Conservation (phyloP, 1,284 basidiomycete genomes). For the Ustilago bromivora region DNA sequence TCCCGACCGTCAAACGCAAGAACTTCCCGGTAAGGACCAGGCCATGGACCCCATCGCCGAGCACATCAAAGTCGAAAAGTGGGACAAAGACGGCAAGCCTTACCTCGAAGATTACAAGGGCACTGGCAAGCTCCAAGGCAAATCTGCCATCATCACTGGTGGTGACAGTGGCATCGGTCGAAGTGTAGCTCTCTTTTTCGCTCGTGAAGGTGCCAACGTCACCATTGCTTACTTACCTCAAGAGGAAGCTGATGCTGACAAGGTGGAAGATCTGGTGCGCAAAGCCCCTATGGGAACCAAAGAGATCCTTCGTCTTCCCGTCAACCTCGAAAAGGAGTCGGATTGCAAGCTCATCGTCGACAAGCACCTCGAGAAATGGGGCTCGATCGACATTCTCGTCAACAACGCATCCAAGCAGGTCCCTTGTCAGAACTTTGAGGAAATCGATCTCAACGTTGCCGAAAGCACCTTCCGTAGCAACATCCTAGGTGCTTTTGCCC, state of each 20-base stretch:
- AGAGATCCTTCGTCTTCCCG: conserved; percentile 72
- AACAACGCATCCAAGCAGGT: conserved; percentile 79
- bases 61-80: conserved; percentile 74
- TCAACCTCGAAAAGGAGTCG: conserved; percentile 71
- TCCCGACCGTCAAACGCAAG: conserved; percentile 51
- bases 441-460: conserved; percentile 49
- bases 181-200: conserved; percentile 75
- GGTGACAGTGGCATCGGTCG: conserved; percentile 77
- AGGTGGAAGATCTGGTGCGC: conserved; percentile 45
- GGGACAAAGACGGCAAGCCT: conserved; percentile 76
- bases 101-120: conserved; percentile 74
- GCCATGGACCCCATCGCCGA: conserved; percentile 72
- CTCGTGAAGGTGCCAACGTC: conserved; percentile 77
- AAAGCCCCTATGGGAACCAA: conserved; percentile 58
- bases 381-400: conserved; percentile 69
- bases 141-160: conserved; percentile 76
- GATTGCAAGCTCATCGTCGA: conserved; percentile 72
- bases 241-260: conserved; percentile 74
- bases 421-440: conserved; percentile 66
- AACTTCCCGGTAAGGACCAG: conserved; percentile 53
- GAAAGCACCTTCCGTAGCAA: conserved; percentile 59
- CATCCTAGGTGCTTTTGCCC: conserved; percentile 51
- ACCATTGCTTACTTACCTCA: conserved; percentile 77
- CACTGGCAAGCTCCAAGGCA: conserved; percentile 74
- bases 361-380: conserved; percentile 72